Base-by-base conservation (phyloP, 345 rosid genomes). In the Pistacia vera region DNA sequence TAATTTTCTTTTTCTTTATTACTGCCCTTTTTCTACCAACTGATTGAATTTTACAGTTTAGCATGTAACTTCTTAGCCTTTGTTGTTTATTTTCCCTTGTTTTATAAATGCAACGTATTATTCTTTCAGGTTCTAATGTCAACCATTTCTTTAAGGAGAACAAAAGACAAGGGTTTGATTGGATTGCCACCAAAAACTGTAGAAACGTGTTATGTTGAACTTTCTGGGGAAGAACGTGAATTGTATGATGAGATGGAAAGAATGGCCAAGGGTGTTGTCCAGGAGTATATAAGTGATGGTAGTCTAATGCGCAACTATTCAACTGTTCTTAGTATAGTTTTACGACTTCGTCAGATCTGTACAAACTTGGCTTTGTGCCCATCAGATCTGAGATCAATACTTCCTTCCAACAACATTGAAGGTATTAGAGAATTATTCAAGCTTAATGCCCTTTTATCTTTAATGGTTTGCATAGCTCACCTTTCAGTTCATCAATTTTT, bases 301-400 rank as follows among this genome's bases (percentile, higher is more conserved):
- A 83, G 82, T 81, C 68, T 91, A 67, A 77, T 74, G 78, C 82
- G 79, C 36, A 91, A 83, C 81, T 95, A 90, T 85, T 87, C 95
- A 35, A 85, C 91, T 14, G 86, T 95, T 70, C 88, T 91, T 64
- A 82, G 95, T 73, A 83, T 90, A 20, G 83, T 91, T 74, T 83
- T 93, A 72, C 89, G 97, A 61, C 93, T 95, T 72, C 90, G 98
- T 72, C 98, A 95, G 84, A 88, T 95, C 68, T 95, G 98, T 79
- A 82, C 90, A 36, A 87, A 85, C 75, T 10, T 87, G 66, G 86
- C 91, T 56, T 72, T 93, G 75, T 93, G 94, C 77, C 97, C 97
- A 51, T 82, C 86, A 8, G 95, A 93, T 77, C 49, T 93, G 58
- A 86, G 81, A 71, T 86, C 92, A 3, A 67, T 90, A 59, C 81